Evolutionary conservation across 345 rosid genomes (phyloP).

Genomic region (Sisymbrium irio): DNA sequence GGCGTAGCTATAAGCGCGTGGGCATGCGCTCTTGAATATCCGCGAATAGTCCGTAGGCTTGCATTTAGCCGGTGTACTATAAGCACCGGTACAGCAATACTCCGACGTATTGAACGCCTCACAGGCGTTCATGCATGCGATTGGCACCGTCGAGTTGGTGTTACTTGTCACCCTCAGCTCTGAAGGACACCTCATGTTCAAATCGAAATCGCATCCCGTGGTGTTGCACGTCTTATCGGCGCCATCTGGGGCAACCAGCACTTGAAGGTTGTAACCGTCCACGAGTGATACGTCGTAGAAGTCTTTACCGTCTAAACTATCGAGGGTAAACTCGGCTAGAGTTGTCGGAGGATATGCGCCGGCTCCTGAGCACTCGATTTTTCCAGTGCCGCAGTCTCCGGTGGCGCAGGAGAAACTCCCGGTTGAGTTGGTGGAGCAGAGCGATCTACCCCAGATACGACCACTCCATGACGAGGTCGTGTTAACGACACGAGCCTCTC

Average conservation of each 20-base stretch:
- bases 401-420: background rate
- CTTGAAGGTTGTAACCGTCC: slow-evolving; percentile 31
- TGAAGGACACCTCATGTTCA: slow-evolving; percentile 44
- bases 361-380: slow-evolving; percentile 37
- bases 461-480: slow-evolving; percentile 42
- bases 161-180: slow-evolving; percentile 34
- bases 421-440: slow-evolving; percentile 36
- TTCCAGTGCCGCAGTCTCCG: slow-evolving; percentile 54
- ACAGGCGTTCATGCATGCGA: slow-evolving; percentile 55
- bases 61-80: slow-evolving; percentile 32
- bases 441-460: slow-evolving; percentile 50
- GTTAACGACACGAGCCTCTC: slow-evolving; percentile 19
- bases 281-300: slow-evolving; percentile 38
- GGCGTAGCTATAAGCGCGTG: slow-evolving; percentile 61
- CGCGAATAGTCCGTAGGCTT: slow-evolving; percentile 40
- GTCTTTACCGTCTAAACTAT: slow-evolving; percentile 25
- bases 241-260: background rate
- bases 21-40: slow-evolving; percentile 51
- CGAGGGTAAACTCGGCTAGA: slow-evolving; percentile 42
- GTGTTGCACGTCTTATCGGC: background rate
- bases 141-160: background rate
- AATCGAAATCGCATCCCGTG: slow-evolving; percentile 28
- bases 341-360: slow-evolving; percentile 40
- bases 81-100: slow-evolving; percentile 27
- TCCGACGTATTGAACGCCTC: slow-evolving; percentile 21